phyloP scores from a whole-genome alignment of 1,284 basidiomycete genomes.

The Ganoderma multipileum region DNA sequence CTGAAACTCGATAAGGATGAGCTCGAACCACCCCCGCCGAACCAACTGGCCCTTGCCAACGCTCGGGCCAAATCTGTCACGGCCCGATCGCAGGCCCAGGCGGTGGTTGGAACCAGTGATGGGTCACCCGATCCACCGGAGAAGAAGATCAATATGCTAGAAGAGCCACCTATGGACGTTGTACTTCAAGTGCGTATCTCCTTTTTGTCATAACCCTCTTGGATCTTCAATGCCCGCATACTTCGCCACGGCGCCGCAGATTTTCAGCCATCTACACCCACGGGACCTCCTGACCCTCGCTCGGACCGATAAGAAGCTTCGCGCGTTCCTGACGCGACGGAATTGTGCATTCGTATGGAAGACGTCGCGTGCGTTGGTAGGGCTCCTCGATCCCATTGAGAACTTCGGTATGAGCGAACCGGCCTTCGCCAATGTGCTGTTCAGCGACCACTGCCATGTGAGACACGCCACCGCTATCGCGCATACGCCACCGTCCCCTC shows the following conservation, averaged over 20 bases:
- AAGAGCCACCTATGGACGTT: background rate
- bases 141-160: background rate
- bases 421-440: constrained; percentile 34
- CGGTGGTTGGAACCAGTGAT: background rate
- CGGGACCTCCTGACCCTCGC: constrained; percentile 26
- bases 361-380: background rate
- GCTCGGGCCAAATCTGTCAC: background rate
- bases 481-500: background rate
- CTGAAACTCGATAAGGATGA: background rate
- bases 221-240: background rate
- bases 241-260: constrained; percentile 6
- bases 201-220: background rate
- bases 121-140: background rate
- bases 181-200: background rate
- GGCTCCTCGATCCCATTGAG: background rate
- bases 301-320: constrained; percentile 23
- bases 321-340: constrained; percentile 18
- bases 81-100: background rate
- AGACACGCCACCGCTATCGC: background rate
- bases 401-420: constrained; percentile 34
- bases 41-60: background rate
- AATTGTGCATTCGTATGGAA: background rate
- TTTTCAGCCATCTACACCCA: constrained; percentile 25
- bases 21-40: background rate
- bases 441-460: constrained; percentile 35